Evolutionary conservation across 2,329 filamentous ascomycete genomes (phyloP).

Genomic region (Drechslerella dactyloides): DNA sequence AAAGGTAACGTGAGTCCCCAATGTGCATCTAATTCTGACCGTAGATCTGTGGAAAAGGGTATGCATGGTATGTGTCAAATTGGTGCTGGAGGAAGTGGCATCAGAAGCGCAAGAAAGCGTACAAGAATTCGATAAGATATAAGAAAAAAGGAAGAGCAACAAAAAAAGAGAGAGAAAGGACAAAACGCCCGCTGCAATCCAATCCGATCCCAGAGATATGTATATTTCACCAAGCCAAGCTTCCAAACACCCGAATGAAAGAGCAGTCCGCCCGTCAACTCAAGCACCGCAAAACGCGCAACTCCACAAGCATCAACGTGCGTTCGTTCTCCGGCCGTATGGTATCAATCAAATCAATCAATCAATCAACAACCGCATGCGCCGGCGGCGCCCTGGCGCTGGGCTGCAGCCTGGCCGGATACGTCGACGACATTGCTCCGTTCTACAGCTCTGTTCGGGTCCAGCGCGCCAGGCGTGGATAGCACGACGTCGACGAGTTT

Average conservation of each 20-base stretch:
- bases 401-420: slow-evolving; percentile 39
- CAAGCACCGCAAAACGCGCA: neutral
- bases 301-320: neutral
- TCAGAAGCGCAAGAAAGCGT: slow-evolving; percentile 9
- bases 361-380: slow-evolving; percentile 54
- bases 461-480: slow-evolving; percentile 60
- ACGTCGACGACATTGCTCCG: slow-evolving; percentile 52
- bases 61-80: slow-evolving; percentile 41
- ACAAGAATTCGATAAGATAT: slow-evolving; percentile 11
- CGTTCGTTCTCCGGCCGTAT: too few relatives aligned
- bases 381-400: slow-evolving; percentile 26
- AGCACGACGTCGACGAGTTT: slow-evolving; percentile 64
- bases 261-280: neutral
- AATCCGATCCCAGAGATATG: slow-evolving; percentile 31
- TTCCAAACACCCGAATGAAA: slow-evolving; percentile 14
- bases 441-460: slow-evolving; percentile 53
- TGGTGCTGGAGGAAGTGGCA: neutral
- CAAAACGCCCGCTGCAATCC: slow-evolving; percentile 41
- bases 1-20: slow-evolving; percentile 10
- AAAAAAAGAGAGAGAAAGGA: slow-evolving; percentile 16
- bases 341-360: too few relatives aligned
- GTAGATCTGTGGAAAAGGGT: slow-evolving; percentile 1
- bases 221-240: slow-evolving; percentile 23
- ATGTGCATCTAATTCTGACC: slow-evolving; percentile 52
- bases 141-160: slow-evolving; percentile 11